phyloP scores from a whole-genome alignment of 805 yeast species.

The Saccharomyces paradoxus region DNA sequence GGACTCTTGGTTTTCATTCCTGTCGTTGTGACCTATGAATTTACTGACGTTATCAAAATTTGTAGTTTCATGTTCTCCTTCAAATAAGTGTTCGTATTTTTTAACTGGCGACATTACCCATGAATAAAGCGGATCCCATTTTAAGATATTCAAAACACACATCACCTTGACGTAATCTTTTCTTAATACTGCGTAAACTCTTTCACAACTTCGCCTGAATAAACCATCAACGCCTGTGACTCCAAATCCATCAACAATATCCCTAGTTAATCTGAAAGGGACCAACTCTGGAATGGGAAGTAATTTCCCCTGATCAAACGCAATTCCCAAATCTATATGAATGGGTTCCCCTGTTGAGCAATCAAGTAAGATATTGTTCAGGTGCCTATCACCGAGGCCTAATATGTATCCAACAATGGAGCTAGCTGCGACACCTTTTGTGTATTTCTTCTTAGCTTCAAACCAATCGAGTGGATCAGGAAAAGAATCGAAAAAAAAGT shows the following conservation, averaged over 20 bases:
- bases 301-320: constrained; percentile 86
- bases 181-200: constrained; percentile 60
- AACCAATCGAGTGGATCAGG: constrained; percentile 70
- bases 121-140: constrained; percentile 87
- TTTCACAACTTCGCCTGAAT: constrained; percentile 65
- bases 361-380: constrained; percentile 84
- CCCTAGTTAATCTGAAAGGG: constrained; percentile 86
- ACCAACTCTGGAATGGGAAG: constrained; percentile 86
- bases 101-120: constrained; percentile 83
- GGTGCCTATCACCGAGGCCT: constrained; percentile 93
- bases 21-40: constrained; percentile 2
- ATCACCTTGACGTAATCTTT: constrained; percentile 58
- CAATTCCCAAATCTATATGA: constrained; percentile 93
- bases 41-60: constrained; percentile 1
- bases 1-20: constrained; percentile 58
- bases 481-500: constrained; percentile 63
- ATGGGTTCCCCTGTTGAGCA: constrained; percentile 79
- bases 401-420: constrained; percentile 82
- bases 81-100: constrained; percentile 35
- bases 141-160: constrained; percentile 74
- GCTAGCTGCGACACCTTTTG: constrained; percentile 72
- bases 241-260: constrained; percentile 90
- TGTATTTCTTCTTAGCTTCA: constrained; percentile 50
- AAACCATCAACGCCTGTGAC: constrained; percentile 74
- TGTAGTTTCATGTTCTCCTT: constrained; percentile 14